Evolutionary conservation across 805 yeast genomes (phyloP).

Genomic region (Sungouiozyma ichnusensis): DNA sequence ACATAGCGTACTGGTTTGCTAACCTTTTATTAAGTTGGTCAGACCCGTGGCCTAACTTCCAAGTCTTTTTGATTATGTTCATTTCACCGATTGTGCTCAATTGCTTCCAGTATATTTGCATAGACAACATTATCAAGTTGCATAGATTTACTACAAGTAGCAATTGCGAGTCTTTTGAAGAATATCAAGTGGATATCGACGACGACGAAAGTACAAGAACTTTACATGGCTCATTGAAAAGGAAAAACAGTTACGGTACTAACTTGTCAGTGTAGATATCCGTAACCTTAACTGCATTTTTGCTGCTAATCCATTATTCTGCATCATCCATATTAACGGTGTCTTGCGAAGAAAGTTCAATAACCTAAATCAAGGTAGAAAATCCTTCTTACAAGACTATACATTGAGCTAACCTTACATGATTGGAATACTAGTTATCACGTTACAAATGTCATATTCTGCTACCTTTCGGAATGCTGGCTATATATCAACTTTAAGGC

Average conservation of each 20-base stretch:
- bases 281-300: too few relatives aligned
- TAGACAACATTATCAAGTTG: slow-evolving; percentile 64
- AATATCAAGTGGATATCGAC: slow-evolving; percentile 1
- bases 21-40: slow-evolving; percentile 75
- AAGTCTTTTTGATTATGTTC: slow-evolving; percentile 80
- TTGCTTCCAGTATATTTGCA: slow-evolving; percentile 59
- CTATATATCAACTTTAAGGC: too few relatives aligned
- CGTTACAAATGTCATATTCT: too few relatives aligned
- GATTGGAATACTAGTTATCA: too few relatives aligned
- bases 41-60: slow-evolving; percentile 66
- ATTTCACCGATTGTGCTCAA: slow-evolving; percentile 67
- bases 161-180: slow-evolving; percentile 24
- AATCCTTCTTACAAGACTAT: too few relatives aligned
- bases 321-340: too few relatives aligned
- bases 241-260: neutral
- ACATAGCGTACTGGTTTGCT: slow-evolving; percentile 65
- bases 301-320: too few relatives aligned
- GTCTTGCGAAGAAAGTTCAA: too few relatives aligned
- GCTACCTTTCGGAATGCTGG: too few relatives aligned
- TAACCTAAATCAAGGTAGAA: too few relatives aligned
- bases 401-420: too few relatives aligned
- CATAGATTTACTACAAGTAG: slow-evolving; percentile 25
- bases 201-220: neutral
- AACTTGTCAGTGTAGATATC: neutral
- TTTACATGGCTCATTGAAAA: neutral